Evolutionary conservation across 768 basidiomycete genomes (phyloP), one percentile per base, ranked within the genome.

Genomic region (Melanogaster broomeanus): DNA sequence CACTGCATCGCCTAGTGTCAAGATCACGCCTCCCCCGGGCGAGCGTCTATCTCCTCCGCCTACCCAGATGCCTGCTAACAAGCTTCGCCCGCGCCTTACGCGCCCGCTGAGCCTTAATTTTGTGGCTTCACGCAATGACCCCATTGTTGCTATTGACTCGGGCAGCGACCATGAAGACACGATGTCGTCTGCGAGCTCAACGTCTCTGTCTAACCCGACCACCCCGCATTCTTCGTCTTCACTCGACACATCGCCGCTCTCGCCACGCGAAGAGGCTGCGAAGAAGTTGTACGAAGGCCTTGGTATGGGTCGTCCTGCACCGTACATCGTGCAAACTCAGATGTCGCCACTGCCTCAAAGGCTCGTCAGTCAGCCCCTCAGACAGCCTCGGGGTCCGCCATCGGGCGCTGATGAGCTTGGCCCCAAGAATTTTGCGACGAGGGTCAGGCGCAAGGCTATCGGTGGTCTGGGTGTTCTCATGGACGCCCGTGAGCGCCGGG

Each of bases 231-330:
- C 88, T 16, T 78, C 84, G 38, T 80, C 84, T 41, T 88, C 86
- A 33, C 62, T 61, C 45, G 75, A 75, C 19, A 61, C 63, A 2
- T 71, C 70, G 55, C 81, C 85, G 49, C 82, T 92, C 60, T 90
- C 88, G 72, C 87, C 87, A 66, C 87, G 90, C 74, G 90, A 93
- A 72, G 90, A 91, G 72, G 90, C 84, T 11, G 69, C 85, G 35
- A 93, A 90, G 82, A 90, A 88, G 73, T 71, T 91, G 52, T 93
- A 90, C 66, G 91, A 93, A 72, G 91, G 91, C 34, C 79, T 94
- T 35, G 88, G 91, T n/a, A 82, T 93, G 49, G 88, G 90, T 34
- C 81, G 90, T 51, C 81, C 88, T 24, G 74, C 72, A 27, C 78
- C 84, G 24, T 49, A 55, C 30, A 52, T 63, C 30, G 58, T 61